Conservation (phyloP, 257 asterid genomes). For the Rhazya stricta region DNA sequence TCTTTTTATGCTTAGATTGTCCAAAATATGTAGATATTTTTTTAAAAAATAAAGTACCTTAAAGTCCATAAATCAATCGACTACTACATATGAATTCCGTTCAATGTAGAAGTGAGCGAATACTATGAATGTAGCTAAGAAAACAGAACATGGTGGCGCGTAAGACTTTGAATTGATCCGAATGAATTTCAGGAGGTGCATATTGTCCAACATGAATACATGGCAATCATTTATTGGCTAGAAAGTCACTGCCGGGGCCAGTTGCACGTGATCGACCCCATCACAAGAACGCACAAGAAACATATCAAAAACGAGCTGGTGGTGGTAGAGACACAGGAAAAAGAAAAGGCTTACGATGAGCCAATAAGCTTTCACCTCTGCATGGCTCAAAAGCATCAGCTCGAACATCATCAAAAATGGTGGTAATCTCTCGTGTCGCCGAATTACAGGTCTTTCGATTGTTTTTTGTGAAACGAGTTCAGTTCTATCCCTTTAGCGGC, state of each 20-base stretch:
- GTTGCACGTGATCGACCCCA: neutral
- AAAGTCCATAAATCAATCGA: too few species aligned
- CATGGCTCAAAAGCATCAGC: constrained; percentile 1
- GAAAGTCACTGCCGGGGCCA: neutral
- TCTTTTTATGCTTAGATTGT: too few species aligned
- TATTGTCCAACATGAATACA: neutral
- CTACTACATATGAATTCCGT: too few species aligned
- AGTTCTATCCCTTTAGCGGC: constrained; percentile 9
- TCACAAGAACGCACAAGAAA: neutral
- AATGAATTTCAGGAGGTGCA: neutral
- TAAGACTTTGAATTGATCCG: neutral
- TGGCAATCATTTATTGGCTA: neutral
- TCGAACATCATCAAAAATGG: constrained; percentile 3
- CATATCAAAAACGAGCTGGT: neutral
- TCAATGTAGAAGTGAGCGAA: too few species aligned
- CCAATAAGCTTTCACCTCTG: constrained; percentile 4
- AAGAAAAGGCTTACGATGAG: neutral
- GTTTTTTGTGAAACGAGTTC: neutral
- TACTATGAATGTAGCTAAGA: too few species aligned
- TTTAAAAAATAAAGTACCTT: too few species aligned
- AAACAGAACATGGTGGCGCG: too few species aligned
- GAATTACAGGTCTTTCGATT: neutral
- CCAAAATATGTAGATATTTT: too few species aligned
- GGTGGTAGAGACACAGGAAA: neutral
- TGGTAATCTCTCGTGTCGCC: neutral